Percentiles rank a stretch among this genome's conserved stretches.
These are phyloP conservation scores for Pyracantha coccinea DNA, from an alignment of 331 rosid species.

Conservation along the genomic window DNA sequence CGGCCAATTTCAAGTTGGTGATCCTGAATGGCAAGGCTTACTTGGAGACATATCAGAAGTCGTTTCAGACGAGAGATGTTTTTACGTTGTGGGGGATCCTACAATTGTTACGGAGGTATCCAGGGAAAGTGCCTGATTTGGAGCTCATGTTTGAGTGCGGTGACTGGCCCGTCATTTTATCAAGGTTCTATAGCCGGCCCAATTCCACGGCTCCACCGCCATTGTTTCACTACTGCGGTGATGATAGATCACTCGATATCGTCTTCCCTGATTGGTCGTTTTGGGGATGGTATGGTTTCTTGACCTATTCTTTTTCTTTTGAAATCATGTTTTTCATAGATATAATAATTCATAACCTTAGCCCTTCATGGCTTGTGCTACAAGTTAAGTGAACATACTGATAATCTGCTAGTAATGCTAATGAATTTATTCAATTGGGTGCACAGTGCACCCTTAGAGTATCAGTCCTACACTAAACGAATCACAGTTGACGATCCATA, in stretches of 20 bases:
- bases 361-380: not conserved
- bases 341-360: not conserved
- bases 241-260: slow-evolving; percentile 56
- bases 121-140: slow-evolving; percentile 61
- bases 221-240: slow-evolving; percentile 62
- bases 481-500: not conserved
- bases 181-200: slow-evolving; percentile 8
- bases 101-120: slow-evolving; percentile 73
- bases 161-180: slow-evolving; percentile 58
- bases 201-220: slow-evolving; percentile 50
- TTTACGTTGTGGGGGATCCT: slow-evolving; percentile 72
- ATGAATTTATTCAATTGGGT: not conserved
- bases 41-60: slow-evolving; percentile 42
- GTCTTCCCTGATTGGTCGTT: slow-evolving; percentile 98
- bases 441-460: not conserved
- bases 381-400: not conserved
- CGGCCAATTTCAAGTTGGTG: slow-evolving; percentile 53
- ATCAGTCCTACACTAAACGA: not conserved
- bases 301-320: not conserved
- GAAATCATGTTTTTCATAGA: not conserved
- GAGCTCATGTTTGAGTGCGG: slow-evolving; percentile 84
- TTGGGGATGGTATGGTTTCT: slow-evolving; percentile 77
- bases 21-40: slow-evolving; percentile 63
- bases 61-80: slow-evolving; percentile 68
- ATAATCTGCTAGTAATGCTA: not conserved